These are phyloP conservation scores for Allium cepa DNA, from an alignment of 106 monocot species.

Conservation along the genomic window DNA sequence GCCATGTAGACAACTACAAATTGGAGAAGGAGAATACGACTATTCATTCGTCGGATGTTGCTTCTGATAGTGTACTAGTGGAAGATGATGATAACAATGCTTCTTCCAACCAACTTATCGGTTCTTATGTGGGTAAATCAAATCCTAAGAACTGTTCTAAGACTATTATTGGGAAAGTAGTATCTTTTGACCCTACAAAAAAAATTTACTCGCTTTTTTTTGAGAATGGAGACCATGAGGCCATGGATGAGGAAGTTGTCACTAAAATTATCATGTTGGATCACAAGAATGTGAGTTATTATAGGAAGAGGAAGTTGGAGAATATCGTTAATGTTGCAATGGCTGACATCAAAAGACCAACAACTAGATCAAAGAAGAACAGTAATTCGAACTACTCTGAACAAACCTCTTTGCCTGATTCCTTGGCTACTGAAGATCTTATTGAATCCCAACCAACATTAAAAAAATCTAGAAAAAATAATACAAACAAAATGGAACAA, in stretches of 20 bases:
- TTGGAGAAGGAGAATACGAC: too few species aligned
- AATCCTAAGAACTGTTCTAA: neutral
- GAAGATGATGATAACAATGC: neutral
- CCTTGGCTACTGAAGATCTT: too few species aligned
- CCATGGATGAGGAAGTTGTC: constrained; percentile 24
- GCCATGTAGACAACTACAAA: too few species aligned
- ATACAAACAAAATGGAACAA: too few species aligned
- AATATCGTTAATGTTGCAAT: constrained; percentile 12
- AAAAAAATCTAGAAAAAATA: too few species aligned
- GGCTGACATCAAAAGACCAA: constrained; percentile 11
- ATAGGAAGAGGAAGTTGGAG: constrained; percentile 68
- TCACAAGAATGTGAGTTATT: constrained; percentile 20
- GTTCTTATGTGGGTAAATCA: constrained; percentile 42
- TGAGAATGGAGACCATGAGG: constrained; percentile 45
- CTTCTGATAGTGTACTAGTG: neutral
- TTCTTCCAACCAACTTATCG: constrained; percentile 1
- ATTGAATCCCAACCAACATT: too few species aligned
- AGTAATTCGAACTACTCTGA: neutral
- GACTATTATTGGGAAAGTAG: constrained; percentile 46
- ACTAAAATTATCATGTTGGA: constrained; percentile 17
- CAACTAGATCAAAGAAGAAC: constrained; percentile 18
- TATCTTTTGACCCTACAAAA: constrained; percentile 21
- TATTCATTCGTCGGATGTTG: neutral
- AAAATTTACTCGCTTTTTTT: constrained; percentile 27
- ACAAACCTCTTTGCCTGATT: too few species aligned